Evolutionary conservation across 2,329 filamentous ascomycete genomes (phyloP), one percentile per base, ranked within the genome.

Genomic region (Trichothecium roseum): DNA sequence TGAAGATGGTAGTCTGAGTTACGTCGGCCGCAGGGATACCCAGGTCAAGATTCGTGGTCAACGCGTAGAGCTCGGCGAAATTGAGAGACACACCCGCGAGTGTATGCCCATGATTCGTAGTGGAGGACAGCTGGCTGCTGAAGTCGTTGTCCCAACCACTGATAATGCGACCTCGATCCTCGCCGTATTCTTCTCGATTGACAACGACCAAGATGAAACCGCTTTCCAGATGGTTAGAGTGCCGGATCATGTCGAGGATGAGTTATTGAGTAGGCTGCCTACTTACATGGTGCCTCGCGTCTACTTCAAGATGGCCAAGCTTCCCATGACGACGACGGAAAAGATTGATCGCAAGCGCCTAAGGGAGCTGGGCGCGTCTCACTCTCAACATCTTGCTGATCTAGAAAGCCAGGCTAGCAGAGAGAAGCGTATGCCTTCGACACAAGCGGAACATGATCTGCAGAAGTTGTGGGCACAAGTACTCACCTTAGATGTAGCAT

Each of bases 1-100:
- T n/a, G 46, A 50, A 0, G 56, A 67, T 35, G 62, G 63, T 1
- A 48, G 49, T 5, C 46, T 70, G 4, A 41, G 57, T 1, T 69
- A 62, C 27, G 46, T 70, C 24, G 70, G 70, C 24, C 60, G 73
- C 18, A 70, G 68, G 43, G 72, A 77, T 42, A 62, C 62, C 0
- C 72, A 77, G 45, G 63, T 76, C 34, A 78, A 78, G 49, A 52
- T 78, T 8, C 60, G 66, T 22, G 77, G 77, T n/a, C 74, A 66
- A 39, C 53, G 71, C 27, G 58, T 73, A 32, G 76, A 70, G 52
- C 55, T 69, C 5, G 43, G 35, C 3, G 45, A 42, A 17, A 36
- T 47, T 3, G 44, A 46, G 28, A 14, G 30, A 15, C 32, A 40
- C 24, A 10, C 24, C n/a, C n/a, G n/a, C n/a, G n/a, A n/a, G n/a